Conservation (phyloP, 2,329 filamentous ascomycete species). For the Trichoderma breve region DNA sequence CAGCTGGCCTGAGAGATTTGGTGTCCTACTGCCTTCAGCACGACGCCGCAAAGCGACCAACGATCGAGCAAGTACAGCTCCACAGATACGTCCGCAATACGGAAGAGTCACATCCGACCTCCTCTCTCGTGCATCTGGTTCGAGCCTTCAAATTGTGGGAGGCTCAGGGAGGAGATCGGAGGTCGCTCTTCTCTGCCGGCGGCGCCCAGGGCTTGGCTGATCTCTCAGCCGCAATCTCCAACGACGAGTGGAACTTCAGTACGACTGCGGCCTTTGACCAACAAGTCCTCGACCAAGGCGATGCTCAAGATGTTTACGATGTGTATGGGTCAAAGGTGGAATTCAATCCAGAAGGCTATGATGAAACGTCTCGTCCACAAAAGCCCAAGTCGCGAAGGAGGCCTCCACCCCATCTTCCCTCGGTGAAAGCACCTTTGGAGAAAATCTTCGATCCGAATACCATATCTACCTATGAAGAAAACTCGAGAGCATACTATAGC, state of each 20-base stretch:
- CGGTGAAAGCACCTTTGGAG: slow-evolving; percentile 58
- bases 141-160: slow-evolving; percentile 75
- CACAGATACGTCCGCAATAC: slow-evolving; percentile 69
- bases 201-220: slow-evolving; percentile 56
- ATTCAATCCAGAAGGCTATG: slow-evolving; percentile 41
- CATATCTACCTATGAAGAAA: slow-evolving; percentile 62
- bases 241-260: slow-evolving; percentile 67
- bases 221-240: slow-evolving; percentile 44
- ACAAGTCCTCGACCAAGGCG: slow-evolving; percentile 51
- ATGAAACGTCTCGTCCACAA: slow-evolving; percentile 50
- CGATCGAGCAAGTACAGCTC: slow-evolving; percentile 65
- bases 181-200: slow-evolving; percentile 59
- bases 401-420: slow-evolving; percentile 57
- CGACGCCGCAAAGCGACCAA: slow-evolving; percentile 65
- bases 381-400: slow-evolving; percentile 55
- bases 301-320: slow-evolving; percentile 59
- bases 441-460: slow-evolving; percentile 67
- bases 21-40: slow-evolving; percentile 72
- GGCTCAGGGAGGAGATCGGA: slow-evolving; percentile 66
- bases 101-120: slow-evolving; percentile 60
- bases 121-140: slow-evolving; percentile 62
- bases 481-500: slow-evolving; percentile 60
- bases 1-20: slow-evolving; percentile 64
- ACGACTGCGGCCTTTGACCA: slow-evolving; percentile 64
- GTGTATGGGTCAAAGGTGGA: slow-evolving; percentile 60